Evolutionary conservation across 371 early-diverging fungal species (phyloP), one percentile per base, ranked within the genome.

Genomic region (Batrachochytrium dendrobatidis): DNA sequence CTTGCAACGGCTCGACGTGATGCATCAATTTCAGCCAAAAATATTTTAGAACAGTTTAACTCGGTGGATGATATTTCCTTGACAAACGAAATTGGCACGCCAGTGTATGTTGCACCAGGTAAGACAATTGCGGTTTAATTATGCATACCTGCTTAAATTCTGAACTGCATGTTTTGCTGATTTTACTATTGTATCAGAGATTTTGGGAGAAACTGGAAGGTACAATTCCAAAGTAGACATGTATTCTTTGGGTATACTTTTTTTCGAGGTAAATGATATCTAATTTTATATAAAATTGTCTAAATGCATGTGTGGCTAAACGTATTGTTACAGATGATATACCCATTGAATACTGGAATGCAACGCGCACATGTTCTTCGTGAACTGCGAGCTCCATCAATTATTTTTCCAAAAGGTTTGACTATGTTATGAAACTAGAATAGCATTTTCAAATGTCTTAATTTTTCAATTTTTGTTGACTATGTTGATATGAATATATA

Each of bases 71-170:
- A 76, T 15, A 73, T 63, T 24, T 79, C 59, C 62, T 70, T 91
- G 79, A 89, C 90, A 0, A 77, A 81, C 8, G 91, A 90, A 43
- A 85, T 95, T 24, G 96, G 96, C 7, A 96, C 96, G 0, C 87
- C 93, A 0, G 85, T 94, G 20, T 96, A 96, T 69, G 91, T 92
- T 15, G 90, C 94, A 15, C 95, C 94, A 0, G 94, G 92, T 61
- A 31, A 60, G 48, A 83, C 90, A 0, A 58, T 85, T 49, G 69
- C 78, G 0, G 60, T 48, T 48, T 6, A 18, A 12, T 8, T 29
- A 22, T n/a, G n/a, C n/a, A n/a, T n/a, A n/a, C n/a, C n/a, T n/a
- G 39, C 39, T 12, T 12, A 39, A 12, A n/a, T 12, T 39, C 39
- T n/a, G 39, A 15, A n/a, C 39, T 15, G 39, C 39, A 39, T n/a